Percentiles rank a stretch among this genome's conserved stretches.
Evolutionary conservation across 1,284 basidiomycete species (phyloP).

Genomic region (Microbotryomycetes sp.): DNA sequence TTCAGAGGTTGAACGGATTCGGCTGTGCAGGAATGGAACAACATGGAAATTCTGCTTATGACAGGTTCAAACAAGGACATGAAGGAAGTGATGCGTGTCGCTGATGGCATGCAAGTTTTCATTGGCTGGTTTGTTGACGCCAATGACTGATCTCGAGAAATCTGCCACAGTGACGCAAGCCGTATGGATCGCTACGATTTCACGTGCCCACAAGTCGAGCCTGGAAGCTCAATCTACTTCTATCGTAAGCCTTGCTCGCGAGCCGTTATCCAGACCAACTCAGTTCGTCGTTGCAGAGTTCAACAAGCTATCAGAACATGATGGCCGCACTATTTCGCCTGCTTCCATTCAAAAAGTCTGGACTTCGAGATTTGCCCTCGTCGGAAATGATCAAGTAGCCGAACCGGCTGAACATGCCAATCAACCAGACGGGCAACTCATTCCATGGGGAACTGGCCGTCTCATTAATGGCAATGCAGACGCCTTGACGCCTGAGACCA

Average conservation of each 20-base stretch:
- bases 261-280: constrained; percentile 23
- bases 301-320: no score
- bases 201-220: constrained; percentile 66
- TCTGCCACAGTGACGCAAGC: constrained; percentile 57
- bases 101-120: constrained; percentile 1
- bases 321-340: no score
- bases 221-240: constrained; percentile 67
- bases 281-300: background rate
- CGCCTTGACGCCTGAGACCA: background rate
- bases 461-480: constrained; percentile 45
- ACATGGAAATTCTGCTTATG: constrained; percentile 67
- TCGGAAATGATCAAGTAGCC: background rate
- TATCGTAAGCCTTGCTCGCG: constrained; percentile 55
- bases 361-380: background rate
- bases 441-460: constrained; percentile 63
- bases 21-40: constrained; percentile 47
- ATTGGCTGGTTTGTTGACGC: background rate
- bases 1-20: no score
- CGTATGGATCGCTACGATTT: constrained; percentile 48
- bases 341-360: background rate
- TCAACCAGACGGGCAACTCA: constrained; percentile 51
- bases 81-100: constrained; percentile 38
- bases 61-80: constrained; percentile 65
- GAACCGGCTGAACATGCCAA: constrained; percentile 40
- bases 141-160: constrained; percentile 46